These are phyloP conservation scores for Penicillium coprophilum DNA, from an alignment of 495 filamentous ascomycete genomes.

Conservation along the genomic window DNA sequence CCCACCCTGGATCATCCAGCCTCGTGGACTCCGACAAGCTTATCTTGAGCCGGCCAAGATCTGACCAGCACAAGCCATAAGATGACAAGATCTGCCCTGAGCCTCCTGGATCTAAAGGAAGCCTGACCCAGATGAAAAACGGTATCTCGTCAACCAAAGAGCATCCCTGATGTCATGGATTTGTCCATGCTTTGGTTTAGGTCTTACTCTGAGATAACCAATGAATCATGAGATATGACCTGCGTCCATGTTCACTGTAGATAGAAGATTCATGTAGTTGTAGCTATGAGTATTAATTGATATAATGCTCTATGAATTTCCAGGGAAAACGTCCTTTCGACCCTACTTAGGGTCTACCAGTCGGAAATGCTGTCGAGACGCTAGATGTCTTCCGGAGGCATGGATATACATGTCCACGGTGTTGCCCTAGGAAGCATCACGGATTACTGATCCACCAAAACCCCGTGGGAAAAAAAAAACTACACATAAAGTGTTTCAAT, in stretches of 20 bases:
- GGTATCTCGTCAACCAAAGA: slow-evolving; percentile 17
- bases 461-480: neutral
- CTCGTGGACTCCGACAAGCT: slow-evolving; percentile 24
- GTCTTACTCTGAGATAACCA: slow-evolving; percentile 22
- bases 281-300: neutral
- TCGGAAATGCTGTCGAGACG: too few relatives aligned
- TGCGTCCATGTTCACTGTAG: slow-evolving; percentile 4
- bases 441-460: neutral
- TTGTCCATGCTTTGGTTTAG: slow-evolving; percentile 14
- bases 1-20: slow-evolving; percentile 18
- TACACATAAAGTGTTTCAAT: slow-evolving; percentile 13
- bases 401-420: too few relatives aligned
- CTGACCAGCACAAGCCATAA: slow-evolving; percentile 20
- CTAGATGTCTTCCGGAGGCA: too few relatives aligned
- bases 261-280: neutral
- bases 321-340: too few relatives aligned
- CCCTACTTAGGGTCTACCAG: too few relatives aligned
- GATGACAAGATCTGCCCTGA: slow-evolving; percentile 17
- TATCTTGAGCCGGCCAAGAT: slow-evolving; percentile 18
- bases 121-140: slow-evolving; percentile 8
- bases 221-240: slow-evolving; percentile 26
- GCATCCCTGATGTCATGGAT: slow-evolving; percentile 18
- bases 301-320: neutral
- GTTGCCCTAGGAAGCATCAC: neutral
- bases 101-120: neutral